Evolutionary conservation across 108 stramenopile genomes (phyloP), one percentile per base, ranked within the genome.

Genomic region (Seminavis robusta): DNA sequence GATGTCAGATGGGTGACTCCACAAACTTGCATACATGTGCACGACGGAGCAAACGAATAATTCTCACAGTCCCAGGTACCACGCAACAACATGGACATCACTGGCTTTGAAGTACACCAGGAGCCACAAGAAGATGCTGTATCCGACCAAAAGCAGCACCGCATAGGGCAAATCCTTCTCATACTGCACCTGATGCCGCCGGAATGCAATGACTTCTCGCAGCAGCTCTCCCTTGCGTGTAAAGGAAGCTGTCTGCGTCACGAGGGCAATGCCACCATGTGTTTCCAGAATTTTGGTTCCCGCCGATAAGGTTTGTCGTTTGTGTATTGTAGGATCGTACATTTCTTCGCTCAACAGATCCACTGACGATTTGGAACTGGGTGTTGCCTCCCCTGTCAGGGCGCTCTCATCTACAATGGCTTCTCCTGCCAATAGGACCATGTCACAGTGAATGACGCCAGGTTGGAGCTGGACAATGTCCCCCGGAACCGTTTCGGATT

Each of bases 101-200:
- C 45, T 49, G 34, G 69, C 65, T 34, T 67, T 63, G 0, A 60
- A 27, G 10, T 42, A 23, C 27, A 76, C n/a, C n/a, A n/a, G n/a
- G n/a, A n/a, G n/a, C n/a, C n/a, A n/a, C n/a, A n/a, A n/a, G n/a
- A n/a, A n/a, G n/a, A n/a, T n/a, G n/a, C n/a, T n/a, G n/a, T n/a
- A n/a, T n/a, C n/a, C n/a, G n/a, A n/a, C n/a, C n/a, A n/a, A 47
- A 56, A 76, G 61, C 29, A 38, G 21, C 13, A 76, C 51, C 30
- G 62, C 73, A 45, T 56, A 26, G 13, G 61, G 50, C 30, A 76
- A 65, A 38, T 86, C 84, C 0, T 60, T 51, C 32, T 86, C 84
- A 56, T 80, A 81, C 59, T 86, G 77, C 54, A 86, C 79, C 31
- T 77, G 44, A 50, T 81, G 80, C 16, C 84, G 74, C 36, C 80